These are phyloP conservation scores for Diaporthe aspalathi DNA, from an alignment of 2,329 filamentous ascomycete genomes.

Conservation along the genomic window DNA sequence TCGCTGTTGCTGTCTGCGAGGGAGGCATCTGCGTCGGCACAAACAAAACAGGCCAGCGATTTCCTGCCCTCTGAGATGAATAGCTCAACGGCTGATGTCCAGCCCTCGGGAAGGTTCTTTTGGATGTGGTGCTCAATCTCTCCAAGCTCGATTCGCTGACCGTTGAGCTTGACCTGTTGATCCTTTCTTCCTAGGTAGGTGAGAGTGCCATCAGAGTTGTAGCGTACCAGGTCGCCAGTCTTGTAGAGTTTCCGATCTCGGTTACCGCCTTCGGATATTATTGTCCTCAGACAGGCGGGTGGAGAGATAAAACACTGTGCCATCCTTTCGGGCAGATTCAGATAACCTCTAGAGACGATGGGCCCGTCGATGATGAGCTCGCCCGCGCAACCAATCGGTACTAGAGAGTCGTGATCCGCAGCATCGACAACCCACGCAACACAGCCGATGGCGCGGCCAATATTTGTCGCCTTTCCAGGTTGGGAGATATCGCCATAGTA, in stretches of 20 bases:
- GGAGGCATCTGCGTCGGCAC: constrained; percentile 35
- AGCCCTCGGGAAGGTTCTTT: constrained; percentile 40
- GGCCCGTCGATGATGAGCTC: constrained; percentile 42
- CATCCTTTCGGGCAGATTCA: constrained; percentile 54
- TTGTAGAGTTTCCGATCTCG: constrained; percentile 45
- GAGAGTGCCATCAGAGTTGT: constrained; percentile 51
- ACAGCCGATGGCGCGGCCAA: constrained; percentile 39
- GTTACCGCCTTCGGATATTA: not conserved
- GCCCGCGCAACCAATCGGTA: constrained; percentile 40
- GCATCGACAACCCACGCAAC: constrained; percentile 46
- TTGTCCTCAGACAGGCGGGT: not conserved
- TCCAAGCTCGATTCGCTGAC: constrained; percentile 62
- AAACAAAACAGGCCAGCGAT: constrained; percentile 41
- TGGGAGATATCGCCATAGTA: not conserved
- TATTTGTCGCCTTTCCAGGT: constrained; percentile 38
- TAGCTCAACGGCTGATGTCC: constrained; percentile 46
- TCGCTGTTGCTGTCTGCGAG: constrained; percentile 11
- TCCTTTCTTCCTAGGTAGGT: constrained; percentile 62
- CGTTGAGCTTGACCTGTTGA: constrained; percentile 65
- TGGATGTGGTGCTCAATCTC: constrained; percentile 39
- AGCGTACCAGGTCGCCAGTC: constrained; percentile 54
- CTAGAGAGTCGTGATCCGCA: constrained; percentile 40
- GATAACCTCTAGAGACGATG: constrained; percentile 57
- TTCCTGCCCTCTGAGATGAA: not conserved
- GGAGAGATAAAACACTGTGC: constrained; percentile 42